Conservation (phyloP, 495 filamentous ascomycete species). For the Neurospora tetrasperma region DNA sequence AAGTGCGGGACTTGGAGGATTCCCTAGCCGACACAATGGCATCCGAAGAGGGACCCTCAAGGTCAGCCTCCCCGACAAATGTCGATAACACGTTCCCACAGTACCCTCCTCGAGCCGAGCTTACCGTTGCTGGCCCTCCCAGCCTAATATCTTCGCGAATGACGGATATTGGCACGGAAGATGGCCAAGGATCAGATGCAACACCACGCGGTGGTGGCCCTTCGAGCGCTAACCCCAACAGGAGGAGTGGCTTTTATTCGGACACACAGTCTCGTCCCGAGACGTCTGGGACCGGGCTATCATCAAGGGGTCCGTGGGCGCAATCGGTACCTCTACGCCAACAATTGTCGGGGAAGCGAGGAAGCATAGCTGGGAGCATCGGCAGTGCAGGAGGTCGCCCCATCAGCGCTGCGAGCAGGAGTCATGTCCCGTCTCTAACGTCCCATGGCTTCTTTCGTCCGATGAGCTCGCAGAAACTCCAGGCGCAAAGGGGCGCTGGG, state of each 20-base stretch:
- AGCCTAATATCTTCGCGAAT: conserved; percentile 78
- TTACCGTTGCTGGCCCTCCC: conserved; percentile 29
- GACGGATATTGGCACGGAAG: conserved; percentile 62
- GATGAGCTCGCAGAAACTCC: conserved; percentile 92
- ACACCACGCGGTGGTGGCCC: conserved; percentile 23
- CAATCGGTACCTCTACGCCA: conserved; percentile 39
- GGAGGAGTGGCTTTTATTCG: conserved; percentile 29
- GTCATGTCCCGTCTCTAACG: conserved; percentile 81
- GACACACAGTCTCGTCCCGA: conserved; percentile 41
- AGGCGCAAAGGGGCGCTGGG: conserved; percentile 67
- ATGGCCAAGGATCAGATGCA: conserved; percentile 30
- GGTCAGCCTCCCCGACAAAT: conserved; percentile 25
- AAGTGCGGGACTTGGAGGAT: not conserved
- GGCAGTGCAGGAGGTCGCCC: conserved; percentile 42
- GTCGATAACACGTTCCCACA: conserved; percentile 32
- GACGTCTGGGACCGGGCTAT: conserved; percentile 38
- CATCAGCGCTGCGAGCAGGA: conserved; percentile 59
- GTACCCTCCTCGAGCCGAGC: conserved; percentile 22
- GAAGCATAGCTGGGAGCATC: conserved; percentile 34
- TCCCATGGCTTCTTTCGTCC: conserved; percentile 89
- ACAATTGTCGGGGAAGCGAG: conserved; percentile 29
- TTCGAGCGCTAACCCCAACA: conserved; percentile 8
- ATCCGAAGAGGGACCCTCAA: conserved; percentile 23
- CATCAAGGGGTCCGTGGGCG: conserved; percentile 40
- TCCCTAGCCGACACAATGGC: conserved; percentile 19